Evolutionary conservation across 257 asterid genomes (phyloP), one percentile per base, ranked within the genome.

Genomic region (Capsicum baccatum): DNA sequence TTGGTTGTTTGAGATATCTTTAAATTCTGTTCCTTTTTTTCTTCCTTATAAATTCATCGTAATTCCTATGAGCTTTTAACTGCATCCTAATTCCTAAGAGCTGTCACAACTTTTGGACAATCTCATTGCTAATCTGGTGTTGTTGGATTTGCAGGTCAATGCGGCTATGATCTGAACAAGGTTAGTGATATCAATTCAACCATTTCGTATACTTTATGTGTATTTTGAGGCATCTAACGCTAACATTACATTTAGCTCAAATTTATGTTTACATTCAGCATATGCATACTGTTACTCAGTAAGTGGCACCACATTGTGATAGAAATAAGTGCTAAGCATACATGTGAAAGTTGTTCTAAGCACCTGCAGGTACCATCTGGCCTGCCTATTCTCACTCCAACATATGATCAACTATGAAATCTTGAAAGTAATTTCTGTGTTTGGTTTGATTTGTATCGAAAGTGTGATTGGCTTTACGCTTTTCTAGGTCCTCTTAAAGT

Each of bases 111-210:
- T 71, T 63, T 85, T 84, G 76, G 78, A 84, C 59, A 54, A 42
- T 73, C 67, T 55, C 14, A 59, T 62, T 68, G 85, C 91, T 88
- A 54, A 90, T 86, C 42, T 67, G 79, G 66, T 89, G 52, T 88
- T 79, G 80, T 63, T 67, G 15, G 64, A 83, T 85, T 80, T 92
- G 87, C 97, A 96, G 98, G 98, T 80, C 96, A 92, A 85, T 94
- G 98, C 37, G 98, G 99, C 60, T 94, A 90, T 87, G 85, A 96
- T 85, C 79, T 91, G 81, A 84, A 89, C 78, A 90, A 74, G 97
- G 99, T 94, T 85, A 90, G 89, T 89, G 48, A 37, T 37, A 66
- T n/a, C 81, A 76, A 76, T 56, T 76, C 81, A 55, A 76, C 21
- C 15, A 54, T 26, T 13, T 52, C 44, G n/a, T 76, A 76, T 76